Conservation (phyloP, 805 yeast genomes). For the Metschnikowia vanudenii region DNA sequence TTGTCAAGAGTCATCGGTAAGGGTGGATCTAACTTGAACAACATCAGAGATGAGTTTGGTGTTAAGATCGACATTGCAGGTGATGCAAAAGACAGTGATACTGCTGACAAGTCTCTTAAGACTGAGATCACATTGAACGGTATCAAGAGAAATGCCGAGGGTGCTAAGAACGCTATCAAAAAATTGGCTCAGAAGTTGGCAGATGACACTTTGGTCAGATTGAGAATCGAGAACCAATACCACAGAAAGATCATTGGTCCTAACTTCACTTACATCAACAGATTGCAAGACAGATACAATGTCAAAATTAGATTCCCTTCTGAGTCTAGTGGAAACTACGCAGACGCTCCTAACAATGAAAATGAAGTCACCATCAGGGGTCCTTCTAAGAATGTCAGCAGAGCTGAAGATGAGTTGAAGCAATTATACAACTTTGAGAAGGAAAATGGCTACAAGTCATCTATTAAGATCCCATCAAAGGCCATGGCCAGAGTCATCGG, state of each 20-base stretch:
- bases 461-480: slow-evolving; percentile 64
- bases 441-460: slow-evolving; percentile 72
- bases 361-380: slow-evolving; percentile 76
- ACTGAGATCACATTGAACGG: slow-evolving; percentile 62
- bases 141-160: slow-evolving; percentile 71
- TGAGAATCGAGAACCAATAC: slow-evolving; percentile 71
- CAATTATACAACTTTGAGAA: slow-evolving; percentile 84
- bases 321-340: slow-evolving; percentile 24
- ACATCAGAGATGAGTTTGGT: slow-evolving; percentile 68
- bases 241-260: slow-evolving; percentile 85
- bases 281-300: slow-evolving; percentile 83
- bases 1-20: slow-evolving; percentile 86
- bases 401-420: slow-evolving; percentile 78
- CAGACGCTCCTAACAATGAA: slow-evolving; percentile 45
- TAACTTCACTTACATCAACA: slow-evolving; percentile 73
- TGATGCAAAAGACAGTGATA: slow-evolving; percentile 33
- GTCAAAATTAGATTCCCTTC: slow-evolving; percentile 77
- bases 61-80: slow-evolving; percentile 74
- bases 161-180: slow-evolving; percentile 58
- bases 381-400: slow-evolving; percentile 84
- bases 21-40: slow-evolving; percentile 72
- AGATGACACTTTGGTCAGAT: slow-evolving; percentile 66
- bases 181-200: slow-evolving; percentile 72
- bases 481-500: slow-evolving; percentile 89
- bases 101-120: slow-evolving; percentile 24